Evolutionary conservation across 352 stramenopile genomes (phyloP).

Genomic region (Phytophthora vignae): DNA sequence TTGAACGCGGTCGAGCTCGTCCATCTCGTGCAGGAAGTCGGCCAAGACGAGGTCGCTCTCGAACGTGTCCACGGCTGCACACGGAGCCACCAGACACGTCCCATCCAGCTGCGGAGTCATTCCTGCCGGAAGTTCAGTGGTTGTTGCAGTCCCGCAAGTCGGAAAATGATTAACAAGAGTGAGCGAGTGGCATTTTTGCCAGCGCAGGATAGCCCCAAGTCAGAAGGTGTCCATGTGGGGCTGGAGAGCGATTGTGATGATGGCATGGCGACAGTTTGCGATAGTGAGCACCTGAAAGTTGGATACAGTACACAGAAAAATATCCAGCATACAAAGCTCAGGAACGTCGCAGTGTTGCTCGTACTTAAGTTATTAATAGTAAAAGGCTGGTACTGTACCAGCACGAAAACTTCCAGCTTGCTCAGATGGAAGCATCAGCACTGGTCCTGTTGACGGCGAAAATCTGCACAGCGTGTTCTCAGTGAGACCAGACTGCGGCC

Average conservation of each 20-base stretch:
- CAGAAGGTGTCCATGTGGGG: not conserved
- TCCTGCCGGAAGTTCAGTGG: not conserved
- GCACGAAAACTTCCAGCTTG: not conserved
- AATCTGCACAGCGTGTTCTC: not conserved
- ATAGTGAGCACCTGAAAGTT: slow-evolving; percentile 9
- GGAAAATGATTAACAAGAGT: slow-evolving; percentile 26
- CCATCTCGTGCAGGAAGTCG: slow-evolving; percentile 32
- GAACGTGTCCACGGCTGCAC: slow-evolving; percentile 9
- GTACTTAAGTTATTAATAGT: too few species aligned
- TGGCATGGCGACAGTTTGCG: slow-evolving; percentile 5
- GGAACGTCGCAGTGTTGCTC: not conserved
- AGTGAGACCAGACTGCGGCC: not conserved
- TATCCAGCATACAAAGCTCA: slow-evolving; percentile 11
- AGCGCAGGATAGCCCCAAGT: not conserved
- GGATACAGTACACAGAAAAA: slow-evolving; percentile 14
- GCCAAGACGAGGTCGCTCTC: slow-evolving; percentile 23
- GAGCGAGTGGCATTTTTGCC: not conserved
- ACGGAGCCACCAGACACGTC: not conserved
- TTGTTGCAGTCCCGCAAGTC: slow-evolving; percentile 22
- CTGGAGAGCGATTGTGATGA: slow-evolving; percentile 16
- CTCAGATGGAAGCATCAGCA: not conserved
- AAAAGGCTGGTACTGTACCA: too few species aligned
- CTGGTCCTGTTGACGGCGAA: not conserved
- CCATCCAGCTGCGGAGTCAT: slow-evolving; percentile 14
- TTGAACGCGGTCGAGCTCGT: slow-evolving; percentile 21